Base-by-base conservation (phyloP, 2,329 filamentous ascomycete species). In the Colletotrichum spaethianum region DNA sequence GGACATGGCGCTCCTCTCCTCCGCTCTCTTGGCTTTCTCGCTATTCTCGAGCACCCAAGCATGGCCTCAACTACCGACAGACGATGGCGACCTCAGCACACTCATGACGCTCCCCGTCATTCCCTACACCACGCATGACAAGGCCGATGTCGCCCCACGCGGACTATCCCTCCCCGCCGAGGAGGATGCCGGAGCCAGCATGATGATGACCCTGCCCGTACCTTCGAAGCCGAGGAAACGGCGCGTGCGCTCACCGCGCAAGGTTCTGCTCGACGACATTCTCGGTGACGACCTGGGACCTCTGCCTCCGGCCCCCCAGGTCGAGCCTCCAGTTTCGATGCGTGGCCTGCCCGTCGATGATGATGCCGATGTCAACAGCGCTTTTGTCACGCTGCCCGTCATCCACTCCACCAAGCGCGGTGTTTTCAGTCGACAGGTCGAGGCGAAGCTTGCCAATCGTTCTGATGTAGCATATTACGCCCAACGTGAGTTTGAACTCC, bases 391-490 rank as follows among this genome's bases (percentile, higher is more conserved):
- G 1, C 72, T 82, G 62, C 77, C 81, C 38, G 78, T 81, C 1
- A 75, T 80, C 20, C 76, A 79, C 61, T 78, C 78, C 20, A 74
- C 76, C 60, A 76, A 76, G 62, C 75, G 80, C 6, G 75, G 76
- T 26, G 71, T 87, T 65, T 77, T 80, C 55, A 83, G 83, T 53
- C 82, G 86, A 40, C 83, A 82, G 23, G 79, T 86, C 50, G 83
- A 86, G 59, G 78, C 87, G 3, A 78, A 82, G 60, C 79, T 89
- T 36, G 84, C 85, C 40, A 88, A 88, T 78, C 82, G 86, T 23
- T 85, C 85, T 4, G 87, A 89, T 75, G 83, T 89, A 33, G 86
- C 87, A 55, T 89, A 89, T 77, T 89, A 88, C 75, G 86, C 85
- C 6, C 80, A 84, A 74, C 79, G 86, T 87, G 78, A 73, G 78